Evolutionary conservation across 2,329 filamentous ascomycete genomes (phyloP).

Genomic region (Xylariaceae sp.): DNA sequence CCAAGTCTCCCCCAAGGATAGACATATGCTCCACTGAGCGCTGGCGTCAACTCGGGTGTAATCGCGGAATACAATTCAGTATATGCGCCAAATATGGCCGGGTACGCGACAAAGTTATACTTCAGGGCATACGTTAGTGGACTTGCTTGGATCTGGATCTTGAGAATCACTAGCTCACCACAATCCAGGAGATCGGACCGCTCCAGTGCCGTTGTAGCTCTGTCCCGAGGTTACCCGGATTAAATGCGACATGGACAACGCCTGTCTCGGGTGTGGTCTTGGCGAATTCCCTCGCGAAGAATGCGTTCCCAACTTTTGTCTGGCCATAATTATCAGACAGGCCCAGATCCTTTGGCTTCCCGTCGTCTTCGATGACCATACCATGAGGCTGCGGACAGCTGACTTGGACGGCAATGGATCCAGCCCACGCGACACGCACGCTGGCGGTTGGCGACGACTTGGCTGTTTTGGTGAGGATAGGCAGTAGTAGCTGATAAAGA

Average conservation of each 20-base stretch:
- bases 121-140: neutral
- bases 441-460: slow-evolving; percentile 11
- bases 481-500: slow-evolving; percentile 16
- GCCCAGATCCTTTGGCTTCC: slow-evolving; percentile 1
- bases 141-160: neutral
- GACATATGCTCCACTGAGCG: slow-evolving; percentile 17
- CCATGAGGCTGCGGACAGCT: slow-evolving; percentile 11
- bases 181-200: slow-evolving; percentile 6
- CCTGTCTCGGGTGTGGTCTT: slow-evolving; percentile 15
- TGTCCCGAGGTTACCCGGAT: slow-evolving; percentile 23
- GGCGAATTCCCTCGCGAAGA: slow-evolving; percentile 19
- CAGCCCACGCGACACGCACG: slow-evolving; percentile 17
- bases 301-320: slow-evolving; percentile 21
- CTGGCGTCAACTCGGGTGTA: slow-evolving; percentile 16
- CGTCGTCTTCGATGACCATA: slow-evolving; percentile 11
- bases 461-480: slow-evolving; percentile 14
- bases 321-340: slow-evolving; percentile 13
- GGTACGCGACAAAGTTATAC: slow-evolving; percentile 1
- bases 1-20: slow-evolving; percentile 20
- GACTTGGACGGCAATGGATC: slow-evolving; percentile 11
- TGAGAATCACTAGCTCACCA: neutral
- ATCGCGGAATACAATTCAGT: slow-evolving; percentile 16
- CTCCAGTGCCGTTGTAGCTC: slow-evolving; percentile 15
- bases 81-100: slow-evolving; percentile 13
- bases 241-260: slow-evolving; percentile 20